A percentile compares a stretch with the other conserved stretches of the same genome.
phyloP scores from a whole-genome alignment of 495 filamentous ascomycete species.

The Hypoxylon subgilvum region DNA sequence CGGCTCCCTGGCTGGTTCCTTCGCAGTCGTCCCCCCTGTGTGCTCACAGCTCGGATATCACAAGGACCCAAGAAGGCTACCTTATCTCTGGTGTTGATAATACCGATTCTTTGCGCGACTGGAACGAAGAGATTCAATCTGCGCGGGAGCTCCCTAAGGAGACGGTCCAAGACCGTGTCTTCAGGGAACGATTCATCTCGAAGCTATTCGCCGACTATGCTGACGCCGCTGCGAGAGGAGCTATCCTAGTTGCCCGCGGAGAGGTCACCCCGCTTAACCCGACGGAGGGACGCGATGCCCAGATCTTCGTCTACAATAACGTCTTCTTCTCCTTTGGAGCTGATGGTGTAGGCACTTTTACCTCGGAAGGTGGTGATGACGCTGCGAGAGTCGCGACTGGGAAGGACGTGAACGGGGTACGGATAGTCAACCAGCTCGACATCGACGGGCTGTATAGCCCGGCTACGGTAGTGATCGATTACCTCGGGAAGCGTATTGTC shows the following conservation, averaged over 20 bases:
- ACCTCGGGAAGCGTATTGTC: constrained; percentile 94
- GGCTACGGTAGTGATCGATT: constrained; percentile 95
- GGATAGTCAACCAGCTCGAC: constrained; percentile 94
- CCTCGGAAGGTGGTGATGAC: constrained; percentile 94
- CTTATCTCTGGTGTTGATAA: constrained; percentile 89
- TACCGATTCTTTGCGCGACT: constrained; percentile 91
- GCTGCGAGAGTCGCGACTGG: constrained; percentile 94
- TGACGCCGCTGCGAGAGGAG: constrained; percentile 90
- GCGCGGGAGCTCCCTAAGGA: constrained; percentile 92
- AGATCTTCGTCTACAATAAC: constrained; percentile 99
- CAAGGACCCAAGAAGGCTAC: constrained; percentile 90
- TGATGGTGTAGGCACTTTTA: constrained; percentile 97
- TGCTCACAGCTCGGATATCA: constrained; percentile 79
- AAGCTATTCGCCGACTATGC: constrained; percentile 98
- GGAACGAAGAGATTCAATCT: constrained; percentile 99
- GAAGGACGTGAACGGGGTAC: constrained; percentile 93
- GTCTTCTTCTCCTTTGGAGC: constrained; percentile 99
- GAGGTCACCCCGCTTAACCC: constrained; percentile 97
- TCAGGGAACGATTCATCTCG: constrained; percentile 88
- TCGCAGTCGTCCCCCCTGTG: constrained; percentile 64
- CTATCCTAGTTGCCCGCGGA: constrained; percentile 89
- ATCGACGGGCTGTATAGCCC: constrained; percentile 92
- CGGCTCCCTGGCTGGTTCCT: constrained; percentile 90
- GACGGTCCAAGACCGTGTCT: constrained; percentile 92
- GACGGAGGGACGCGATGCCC: constrained; percentile 87